Evolutionary conservation across 73 alveolate species (phyloP).

Genomic region (Breviolum minutum): DNA sequence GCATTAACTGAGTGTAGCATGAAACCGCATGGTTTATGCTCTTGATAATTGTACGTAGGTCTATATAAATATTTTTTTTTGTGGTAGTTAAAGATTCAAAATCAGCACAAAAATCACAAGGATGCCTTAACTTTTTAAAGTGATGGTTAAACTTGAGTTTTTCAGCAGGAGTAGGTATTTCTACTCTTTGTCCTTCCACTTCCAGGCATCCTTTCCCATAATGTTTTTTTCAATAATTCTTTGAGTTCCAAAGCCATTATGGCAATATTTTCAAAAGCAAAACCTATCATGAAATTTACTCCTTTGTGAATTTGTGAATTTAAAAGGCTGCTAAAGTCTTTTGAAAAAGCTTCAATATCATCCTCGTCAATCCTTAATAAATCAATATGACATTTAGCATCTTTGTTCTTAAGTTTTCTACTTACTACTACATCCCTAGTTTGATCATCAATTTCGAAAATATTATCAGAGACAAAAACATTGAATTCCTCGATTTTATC

Average conservation of each 20-base stretch:
- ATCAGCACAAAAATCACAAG: neutral
- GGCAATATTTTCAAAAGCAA: neutral
- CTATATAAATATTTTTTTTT: neutral
- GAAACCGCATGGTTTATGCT: conserved; percentile 34
- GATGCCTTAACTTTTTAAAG: neutral
- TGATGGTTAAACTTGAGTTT: neutral
- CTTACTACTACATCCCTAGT: neutral
- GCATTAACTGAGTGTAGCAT: neutral
- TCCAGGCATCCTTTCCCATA: neutral
- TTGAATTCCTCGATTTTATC: neutral
- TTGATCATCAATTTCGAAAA: neutral
- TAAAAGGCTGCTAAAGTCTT: neutral
- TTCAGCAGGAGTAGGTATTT: neutral
- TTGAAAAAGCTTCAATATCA: neutral
- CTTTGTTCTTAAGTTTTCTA: neutral
- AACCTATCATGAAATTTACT: neutral
- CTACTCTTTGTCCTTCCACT: neutral
- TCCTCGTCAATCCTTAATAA: neutral
- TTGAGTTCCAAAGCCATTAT: neutral
- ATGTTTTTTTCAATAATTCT: neutral
- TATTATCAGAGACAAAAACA: neutral
- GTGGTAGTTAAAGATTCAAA: conserved; percentile 1
- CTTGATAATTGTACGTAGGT: neutral
- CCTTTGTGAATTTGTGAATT: neutral
- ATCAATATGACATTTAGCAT: neutral